Conservation (phyloP, 441 rosid genomes). For the Jatropha podagrica region DNA sequence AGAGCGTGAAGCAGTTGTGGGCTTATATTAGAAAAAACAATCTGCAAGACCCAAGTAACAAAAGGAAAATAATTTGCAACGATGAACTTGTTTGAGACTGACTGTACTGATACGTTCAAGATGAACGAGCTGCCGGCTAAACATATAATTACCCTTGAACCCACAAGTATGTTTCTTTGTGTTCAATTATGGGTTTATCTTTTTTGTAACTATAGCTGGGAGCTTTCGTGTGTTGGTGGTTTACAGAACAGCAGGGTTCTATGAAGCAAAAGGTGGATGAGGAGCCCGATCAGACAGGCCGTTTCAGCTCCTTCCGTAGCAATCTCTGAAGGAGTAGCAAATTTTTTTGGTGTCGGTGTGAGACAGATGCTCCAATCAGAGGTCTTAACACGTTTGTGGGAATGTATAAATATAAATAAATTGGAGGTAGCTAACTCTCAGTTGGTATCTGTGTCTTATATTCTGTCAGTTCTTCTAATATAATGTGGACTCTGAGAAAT, state of each 20-base stretch:
- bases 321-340: conserved; percentile 24
- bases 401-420: conserved; percentile 23
- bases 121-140: conserved; percentile 92
- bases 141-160: conserved; percentile 84
- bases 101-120: conserved; percentile 98
- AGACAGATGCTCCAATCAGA: conserved; percentile 25
- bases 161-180: conserved; percentile 51
- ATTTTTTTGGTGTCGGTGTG: conserved; percentile 19
- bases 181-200: not conserved
- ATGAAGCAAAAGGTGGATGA: conserved; percentile 42
- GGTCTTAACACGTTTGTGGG: conserved; percentile 20
- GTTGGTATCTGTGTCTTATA: not conserved
- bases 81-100: conserved; percentile 86
- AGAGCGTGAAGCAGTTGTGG: conserved; percentile 98
- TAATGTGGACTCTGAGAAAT: not conserved
- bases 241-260: not conserved
- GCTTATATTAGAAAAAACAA: conserved; percentile 93
- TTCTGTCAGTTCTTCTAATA: not conserved
- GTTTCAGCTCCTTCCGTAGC: conserved; percentile 22
- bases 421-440: conserved; percentile 22
- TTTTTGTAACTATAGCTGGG: not conserved
- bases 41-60: conserved; percentile 98
- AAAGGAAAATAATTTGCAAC: conserved; percentile 91
- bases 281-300: conserved; percentile 39
- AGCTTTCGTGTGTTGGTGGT: not conserved